Conservation (phyloP, 139 green algal genomes). For the Deuterostichococcus epilithicus region DNA sequence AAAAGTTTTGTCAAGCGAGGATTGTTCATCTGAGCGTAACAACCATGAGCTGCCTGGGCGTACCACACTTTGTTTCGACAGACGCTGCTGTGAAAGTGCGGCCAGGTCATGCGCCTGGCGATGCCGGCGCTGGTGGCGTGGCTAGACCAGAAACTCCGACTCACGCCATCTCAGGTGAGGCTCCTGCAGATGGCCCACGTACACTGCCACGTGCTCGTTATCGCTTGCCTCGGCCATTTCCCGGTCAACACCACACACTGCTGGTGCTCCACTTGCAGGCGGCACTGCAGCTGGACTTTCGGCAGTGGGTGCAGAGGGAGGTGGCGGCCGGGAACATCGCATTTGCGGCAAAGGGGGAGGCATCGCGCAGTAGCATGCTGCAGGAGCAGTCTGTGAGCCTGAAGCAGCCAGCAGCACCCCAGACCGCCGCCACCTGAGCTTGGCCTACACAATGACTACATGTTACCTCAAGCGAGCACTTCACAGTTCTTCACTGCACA, state of each 20-base stretch:
- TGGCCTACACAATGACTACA: too few relatives aligned
- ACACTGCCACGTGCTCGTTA: too few relatives aligned
- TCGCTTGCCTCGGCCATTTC: too few relatives aligned
- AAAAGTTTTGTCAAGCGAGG: neutral
- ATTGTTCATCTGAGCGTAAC: neutral
- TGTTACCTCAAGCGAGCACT: too few relatives aligned
- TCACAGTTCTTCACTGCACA: too few relatives aligned
- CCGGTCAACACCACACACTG: neutral
- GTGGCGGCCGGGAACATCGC: neutral
- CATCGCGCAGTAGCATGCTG: too few relatives aligned
- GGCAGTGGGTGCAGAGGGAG: neutral
- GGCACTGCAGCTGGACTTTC: neutral
- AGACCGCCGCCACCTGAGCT: too few relatives aligned
- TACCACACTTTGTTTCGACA: neutral
- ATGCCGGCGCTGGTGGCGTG: slow-evolving; percentile 16
- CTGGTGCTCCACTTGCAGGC: neutral
- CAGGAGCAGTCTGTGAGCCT: too few relatives aligned
- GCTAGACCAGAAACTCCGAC: slow-evolving; percentile 10
- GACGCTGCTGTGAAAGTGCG: neutral
- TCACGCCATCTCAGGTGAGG: neutral
- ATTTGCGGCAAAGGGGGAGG: too few relatives aligned
- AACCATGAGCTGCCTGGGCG: neutral
- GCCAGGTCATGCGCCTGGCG: slow-evolving; percentile 12
- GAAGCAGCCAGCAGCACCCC: too few relatives aligned
- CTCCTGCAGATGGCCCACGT: neutral